Evolutionary conservation across 805 yeast species (phyloP).

Genomic region (Candida michaelii): DNA sequence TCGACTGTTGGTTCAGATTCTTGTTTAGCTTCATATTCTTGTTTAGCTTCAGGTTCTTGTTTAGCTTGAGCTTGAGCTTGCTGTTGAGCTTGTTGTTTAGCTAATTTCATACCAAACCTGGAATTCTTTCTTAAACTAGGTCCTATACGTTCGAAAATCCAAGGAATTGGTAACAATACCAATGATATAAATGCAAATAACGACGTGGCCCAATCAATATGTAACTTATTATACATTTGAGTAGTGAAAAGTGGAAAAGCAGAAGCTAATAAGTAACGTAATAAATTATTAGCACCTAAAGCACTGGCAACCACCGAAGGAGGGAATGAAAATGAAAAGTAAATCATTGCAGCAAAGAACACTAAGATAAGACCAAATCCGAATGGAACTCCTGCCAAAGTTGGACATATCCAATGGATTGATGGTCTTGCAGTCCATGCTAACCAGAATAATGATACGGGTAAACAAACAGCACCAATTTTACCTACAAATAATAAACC

Average conservation of each 20-base stretch:
- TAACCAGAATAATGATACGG: slow-evolving; percentile 73
- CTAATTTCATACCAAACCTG: slow-evolving; percentile 59
- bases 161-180: slow-evolving; percentile 73
- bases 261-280: slow-evolving; percentile 72
- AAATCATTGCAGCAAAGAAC: slow-evolving; percentile 67
- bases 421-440: slow-evolving; percentile 67
- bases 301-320: slow-evolving; percentile 83
- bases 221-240: slow-evolving; percentile 75
- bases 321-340: slow-evolving; percentile 71
- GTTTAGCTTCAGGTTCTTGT: too few relatives aligned
- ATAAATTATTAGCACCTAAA: slow-evolving; percentile 80
- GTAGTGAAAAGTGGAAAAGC: slow-evolving; percentile 83
- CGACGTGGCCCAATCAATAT: slow-evolving; percentile 79
- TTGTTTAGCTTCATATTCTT: not conserved
- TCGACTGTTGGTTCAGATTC: not conserved
- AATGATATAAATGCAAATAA: slow-evolving; percentile 64
- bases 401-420: slow-evolving; percentile 78
- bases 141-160: slow-evolving; percentile 64
- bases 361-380: slow-evolving; percentile 74
- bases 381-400: slow-evolving; percentile 73
- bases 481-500: slow-evolving; percentile 58
- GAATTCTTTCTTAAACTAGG: slow-evolving; percentile 54
- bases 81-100: not conserved
- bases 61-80: not conserved
- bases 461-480: slow-evolving; percentile 65